These are phyloP conservation scores for Boletus sensibilis DNA, from an alignment of 768 basidiomycete species.

Conservation along the genomic window DNA sequence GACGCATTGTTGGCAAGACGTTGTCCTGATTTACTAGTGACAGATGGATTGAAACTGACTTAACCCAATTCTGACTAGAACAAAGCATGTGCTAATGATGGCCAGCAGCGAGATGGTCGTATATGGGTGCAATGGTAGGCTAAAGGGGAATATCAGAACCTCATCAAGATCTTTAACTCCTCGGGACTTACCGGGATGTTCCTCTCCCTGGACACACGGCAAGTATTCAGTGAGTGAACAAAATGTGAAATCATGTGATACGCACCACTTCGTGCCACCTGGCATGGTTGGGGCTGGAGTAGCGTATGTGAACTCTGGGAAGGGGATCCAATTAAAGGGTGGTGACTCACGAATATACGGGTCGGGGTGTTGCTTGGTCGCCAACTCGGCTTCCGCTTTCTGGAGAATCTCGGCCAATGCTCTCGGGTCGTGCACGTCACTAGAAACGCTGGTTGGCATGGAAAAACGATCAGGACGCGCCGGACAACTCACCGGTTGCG, in stretches of 20 bases:
- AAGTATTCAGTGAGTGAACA: neutral
- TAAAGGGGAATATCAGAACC: conserved; percentile 23
- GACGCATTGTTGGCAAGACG: neutral
- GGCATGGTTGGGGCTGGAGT: conserved; percentile 72
- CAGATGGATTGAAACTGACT: neutral
- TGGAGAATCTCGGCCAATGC: conserved; percentile 74
- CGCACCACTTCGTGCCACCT: conserved; percentile 95
- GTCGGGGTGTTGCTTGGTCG: conserved; percentile 75
- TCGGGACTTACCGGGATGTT: conserved; percentile 65
- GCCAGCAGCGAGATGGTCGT: conserved; percentile 52
- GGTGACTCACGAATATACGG: conserved; percentile 84
- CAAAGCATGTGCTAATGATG: conserved; percentile 26
- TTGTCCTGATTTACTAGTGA: neutral
- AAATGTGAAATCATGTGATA: conserved; percentile 13
- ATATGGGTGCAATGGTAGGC: conserved; percentile 63
- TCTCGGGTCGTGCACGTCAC: conserved; percentile 82
- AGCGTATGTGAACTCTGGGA: conserved; percentile 1
- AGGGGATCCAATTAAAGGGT: neutral
- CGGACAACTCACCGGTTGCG: conserved; percentile 64
- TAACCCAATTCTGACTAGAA: neutral
- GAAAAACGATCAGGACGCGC: conserved; percentile 13
- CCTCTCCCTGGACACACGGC: conserved; percentile 59
- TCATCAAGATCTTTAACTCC: neutral
- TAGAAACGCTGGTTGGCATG: conserved; percentile 29
- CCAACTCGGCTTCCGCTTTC: conserved; percentile 75